Percentiles rank a stretch among this genome's conserved stretches.
Evolutionary conservation across 108 stramenopile species (phyloP).

Genomic region (Fragilariopsis cylindrus): DNA sequence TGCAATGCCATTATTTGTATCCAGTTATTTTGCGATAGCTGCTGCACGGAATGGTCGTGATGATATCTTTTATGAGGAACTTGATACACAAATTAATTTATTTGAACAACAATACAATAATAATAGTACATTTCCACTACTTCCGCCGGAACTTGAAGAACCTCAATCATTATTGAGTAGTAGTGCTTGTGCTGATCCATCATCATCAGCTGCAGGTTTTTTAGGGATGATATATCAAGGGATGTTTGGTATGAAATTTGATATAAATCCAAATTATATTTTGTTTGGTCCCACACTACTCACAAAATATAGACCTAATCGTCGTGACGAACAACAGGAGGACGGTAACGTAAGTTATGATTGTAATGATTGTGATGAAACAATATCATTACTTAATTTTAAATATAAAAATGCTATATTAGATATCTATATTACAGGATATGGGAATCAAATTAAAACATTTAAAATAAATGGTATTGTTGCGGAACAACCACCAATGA

Average conservation of each 20-base stretch:
- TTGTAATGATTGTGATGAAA: not conserved
- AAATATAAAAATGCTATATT: conserved; percentile 22
- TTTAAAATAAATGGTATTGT: conserved; percentile 27
- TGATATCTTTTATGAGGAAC: conserved; percentile 26
- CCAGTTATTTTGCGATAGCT: conserved; percentile 45
- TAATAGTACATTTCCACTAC: conserved; percentile 36
- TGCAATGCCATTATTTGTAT: conserved; percentile 20
- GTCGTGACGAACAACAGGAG: not conserved
- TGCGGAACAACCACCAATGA: not conserved
- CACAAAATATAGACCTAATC: not conserved
- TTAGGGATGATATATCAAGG: conserved; percentile 44
- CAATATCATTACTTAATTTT: conserved; percentile 16
- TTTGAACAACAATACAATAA: conserved; percentile 31
- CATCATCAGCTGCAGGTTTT: conserved; percentile 20
- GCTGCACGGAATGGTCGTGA: conserved; percentile 21
- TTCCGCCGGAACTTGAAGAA: not conserved
- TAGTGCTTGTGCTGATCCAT: not conserved
- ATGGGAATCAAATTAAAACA: conserved; percentile 19
- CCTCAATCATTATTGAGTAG: conserved; percentile 33
- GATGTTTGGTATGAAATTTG: conserved; percentile 37
- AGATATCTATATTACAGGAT: conserved; percentile 25
- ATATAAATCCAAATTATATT: conserved; percentile 14
- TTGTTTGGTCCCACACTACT: conserved; percentile 29
- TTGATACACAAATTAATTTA: conserved; percentile 20
- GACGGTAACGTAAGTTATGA: not conserved